Base-by-base conservation (phyloP, 768 basidiomycete species). In the Chalciporus piperatus region DNA sequence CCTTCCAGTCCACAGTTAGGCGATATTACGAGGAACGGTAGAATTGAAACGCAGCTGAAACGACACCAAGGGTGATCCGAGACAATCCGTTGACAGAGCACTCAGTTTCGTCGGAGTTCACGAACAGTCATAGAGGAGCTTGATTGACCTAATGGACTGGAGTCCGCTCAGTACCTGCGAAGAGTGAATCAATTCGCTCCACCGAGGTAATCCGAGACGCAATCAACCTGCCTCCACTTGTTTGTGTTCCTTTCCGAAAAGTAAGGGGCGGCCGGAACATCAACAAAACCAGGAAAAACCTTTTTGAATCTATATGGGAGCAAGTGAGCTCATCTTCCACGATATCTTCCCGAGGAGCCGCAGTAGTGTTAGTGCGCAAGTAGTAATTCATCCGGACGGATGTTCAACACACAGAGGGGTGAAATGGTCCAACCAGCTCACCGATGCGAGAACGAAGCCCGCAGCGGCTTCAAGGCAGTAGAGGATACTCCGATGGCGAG, bases 11-110 rank as follows among this genome's bases (percentile, higher is more conserved):
- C 25, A 55, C 17, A 41, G 43, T 60, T 66, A 64, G 59, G 61
- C 62, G 64, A 65, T 48, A 63, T 64, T 56, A 56, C 54, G 17
- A 45, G 49, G 50, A 65, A 61, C 54, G 52, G 52, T 48, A 47
- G 39, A 27, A 46, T 51, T 35, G 41, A 50, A 56, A 48, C 45
- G 42, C 44, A 45, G 51, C 22, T 39, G 46, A 54, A 22, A 56
- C 33, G 39, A 50, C 17, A 28, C 35, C 11, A 28, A 43, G 33
- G 50, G 33, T 45, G 54, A 54, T 57, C 61, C 64, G 64, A 64
- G 23, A 55, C 13, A 25, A n/a, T 35, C 50, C 48, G 43, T 25
- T 50, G 44, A 37, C 32, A 30, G 47, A 47, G 37, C 10, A 41
- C 45, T 35, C 2, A 28, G 46, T 4, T 20, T 48, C 48, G 23